Evolutionary conservation across 495 filamentous ascomycete genomes (phyloP).

Genomic region (Pseudevernia furfuracea): DNA sequence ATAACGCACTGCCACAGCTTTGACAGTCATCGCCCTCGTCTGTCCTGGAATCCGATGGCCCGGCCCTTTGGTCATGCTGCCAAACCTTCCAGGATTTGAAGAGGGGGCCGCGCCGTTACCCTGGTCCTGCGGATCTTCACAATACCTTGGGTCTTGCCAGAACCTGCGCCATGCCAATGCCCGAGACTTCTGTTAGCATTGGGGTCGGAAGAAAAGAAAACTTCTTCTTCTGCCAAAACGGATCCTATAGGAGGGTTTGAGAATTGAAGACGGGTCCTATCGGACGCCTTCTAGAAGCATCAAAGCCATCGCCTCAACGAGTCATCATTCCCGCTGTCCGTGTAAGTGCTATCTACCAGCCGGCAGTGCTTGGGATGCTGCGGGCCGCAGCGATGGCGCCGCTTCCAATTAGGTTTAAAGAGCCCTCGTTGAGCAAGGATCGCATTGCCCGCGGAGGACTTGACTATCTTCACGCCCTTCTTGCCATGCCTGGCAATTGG

Average conservation of each 20-base stretch:
- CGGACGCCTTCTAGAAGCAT: background rate
- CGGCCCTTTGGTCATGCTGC: background rate
- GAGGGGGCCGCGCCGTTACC: background rate
- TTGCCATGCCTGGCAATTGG: background rate
- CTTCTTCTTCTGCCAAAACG: background rate
- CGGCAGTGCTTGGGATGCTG: constrained; percentile 3
- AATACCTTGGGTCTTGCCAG: background rate
- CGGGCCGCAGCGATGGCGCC: constrained; percentile 6
- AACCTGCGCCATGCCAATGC: background rate
- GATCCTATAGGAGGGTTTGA: background rate
- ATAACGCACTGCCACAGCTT: background rate
- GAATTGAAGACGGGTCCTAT: background rate
- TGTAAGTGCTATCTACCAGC: background rate
- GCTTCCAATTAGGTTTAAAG: background rate
- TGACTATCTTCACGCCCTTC: background rate
- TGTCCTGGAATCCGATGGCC: background rate
- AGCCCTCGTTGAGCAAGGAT: background rate
- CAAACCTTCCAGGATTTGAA: background rate
- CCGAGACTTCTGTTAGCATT: background rate
- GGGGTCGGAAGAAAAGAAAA: background rate
- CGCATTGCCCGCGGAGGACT: constrained; percentile 1
- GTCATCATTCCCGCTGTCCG: background rate
- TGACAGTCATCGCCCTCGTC: constrained; percentile 3
- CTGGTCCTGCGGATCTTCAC: background rate
- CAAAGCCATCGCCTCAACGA: background rate